phyloP scores from a whole-genome alignment of 2,329 filamentous ascomycete genomes.

The Endothia cerciana region DNA sequence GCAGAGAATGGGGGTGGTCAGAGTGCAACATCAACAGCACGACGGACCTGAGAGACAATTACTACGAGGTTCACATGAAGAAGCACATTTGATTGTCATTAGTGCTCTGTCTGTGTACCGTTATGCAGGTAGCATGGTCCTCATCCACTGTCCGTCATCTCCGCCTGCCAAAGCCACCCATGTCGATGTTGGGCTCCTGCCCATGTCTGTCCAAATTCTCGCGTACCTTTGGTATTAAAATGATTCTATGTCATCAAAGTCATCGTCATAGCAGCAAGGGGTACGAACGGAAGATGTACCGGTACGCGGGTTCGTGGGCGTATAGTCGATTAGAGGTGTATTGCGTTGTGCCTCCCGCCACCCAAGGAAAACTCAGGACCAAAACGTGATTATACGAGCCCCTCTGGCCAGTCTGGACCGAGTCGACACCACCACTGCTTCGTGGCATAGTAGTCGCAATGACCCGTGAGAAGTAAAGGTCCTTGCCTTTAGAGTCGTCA shows the following conservation, averaged over 20 bases:
- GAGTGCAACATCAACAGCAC: neutral
- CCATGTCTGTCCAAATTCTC: neutral
- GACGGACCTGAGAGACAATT: neutral
- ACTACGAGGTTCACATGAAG: neutral
- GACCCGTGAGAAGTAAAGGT: neutral
- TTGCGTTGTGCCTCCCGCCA: neutral
- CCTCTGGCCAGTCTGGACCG: neutral
- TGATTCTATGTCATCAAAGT: neutral
- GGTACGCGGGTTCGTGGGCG: neutral
- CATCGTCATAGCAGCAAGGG: neutral
- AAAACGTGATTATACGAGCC: neutral
- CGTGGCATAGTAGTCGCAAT: neutral
- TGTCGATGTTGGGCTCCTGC: neutral
- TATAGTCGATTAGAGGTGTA: neutral
- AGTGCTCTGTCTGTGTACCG: neutral
- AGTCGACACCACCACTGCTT: too few relatives aligned
- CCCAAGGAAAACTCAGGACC: neutral
- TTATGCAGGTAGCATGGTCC: neutral
- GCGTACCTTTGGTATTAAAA: neutral
- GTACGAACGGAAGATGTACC: neutral
- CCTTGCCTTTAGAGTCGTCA: neutral
- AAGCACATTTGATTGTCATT: conserved; percentile 13
- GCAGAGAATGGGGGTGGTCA: neutral
- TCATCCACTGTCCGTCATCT: neutral
- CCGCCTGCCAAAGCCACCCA: neutral